A percentile compares a stretch with the other conserved stretches of the same genome.
These are phyloP conservation scores for Tremella fuciformis DNA, from an alignment of 768 basidiomycete genomes.

Conservation along the genomic window DNA sequence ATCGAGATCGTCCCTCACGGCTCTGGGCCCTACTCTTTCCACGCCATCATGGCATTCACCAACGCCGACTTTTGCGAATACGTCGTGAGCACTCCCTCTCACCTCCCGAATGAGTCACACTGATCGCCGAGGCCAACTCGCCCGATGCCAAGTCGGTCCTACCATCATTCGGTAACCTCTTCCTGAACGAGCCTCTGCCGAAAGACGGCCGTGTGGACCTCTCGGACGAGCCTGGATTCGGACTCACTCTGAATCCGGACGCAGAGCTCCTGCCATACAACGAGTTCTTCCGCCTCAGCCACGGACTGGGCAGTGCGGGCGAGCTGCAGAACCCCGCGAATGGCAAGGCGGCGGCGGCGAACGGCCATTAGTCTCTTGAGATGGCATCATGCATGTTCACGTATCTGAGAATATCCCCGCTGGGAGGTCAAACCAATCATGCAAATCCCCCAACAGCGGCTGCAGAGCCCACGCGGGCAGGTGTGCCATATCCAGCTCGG, in stretches of 20 bases:
- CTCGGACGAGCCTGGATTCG: constrained; percentile 54
- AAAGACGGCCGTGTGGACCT: constrained; percentile 53
- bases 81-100: constrained; percentile 25
- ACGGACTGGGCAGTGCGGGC: constrained; percentile 34
- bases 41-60: constrained; percentile 56
- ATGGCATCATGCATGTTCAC: too few species aligned
- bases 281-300: constrained; percentile 34
- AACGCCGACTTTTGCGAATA: constrained; percentile 53
- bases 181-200: constrained; percentile 55
- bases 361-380: too few species aligned
- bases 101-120: constrained; percentile 15
- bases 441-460: too few species aligned
- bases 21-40: constrained; percentile 57
- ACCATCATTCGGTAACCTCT: constrained; percentile 56
- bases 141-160: constrained; percentile 54
- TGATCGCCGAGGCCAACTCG: constrained; percentile 50
- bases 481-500: too few species aligned
- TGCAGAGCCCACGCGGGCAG: too few species aligned
- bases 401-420: too few species aligned
- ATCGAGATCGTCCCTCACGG: constrained; percentile 58
- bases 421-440: too few species aligned
- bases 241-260: constrained; percentile 54
- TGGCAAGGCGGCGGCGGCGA: background rate
- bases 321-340: constrained; percentile 22
- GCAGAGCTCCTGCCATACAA: constrained; percentile 50